Evolutionary conservation across 306 rosid species (phyloP), one percentile per base, ranked within the genome.

Genomic region (Hylodesmum podocarpum): DNA sequence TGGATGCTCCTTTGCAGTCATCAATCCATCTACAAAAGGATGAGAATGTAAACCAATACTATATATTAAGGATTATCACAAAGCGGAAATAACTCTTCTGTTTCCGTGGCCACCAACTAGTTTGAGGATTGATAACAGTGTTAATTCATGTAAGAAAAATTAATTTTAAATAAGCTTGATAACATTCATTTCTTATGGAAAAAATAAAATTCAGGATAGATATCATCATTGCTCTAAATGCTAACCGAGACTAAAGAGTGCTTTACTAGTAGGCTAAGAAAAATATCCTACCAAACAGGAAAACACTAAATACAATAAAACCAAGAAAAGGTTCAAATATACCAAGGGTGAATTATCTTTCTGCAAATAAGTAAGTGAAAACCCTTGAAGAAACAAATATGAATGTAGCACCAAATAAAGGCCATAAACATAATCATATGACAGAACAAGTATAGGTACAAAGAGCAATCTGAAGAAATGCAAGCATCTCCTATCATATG

Each of bases 1-100:
- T 4, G 93, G 96, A 55, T 89, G 75, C n/a, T 94, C 95, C 71
- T 80, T 77, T 18, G 88, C 87, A 73, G 57, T 85, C 83, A 79
- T 69, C 80, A 94, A 58, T 39, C 83, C 94, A 64, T 81, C 97
- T 94, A 76, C 61, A 79, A 18, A 65, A 43, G 43, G 51, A 46
- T 66, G 67, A 81, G 73, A 70, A 22, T 66, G 65, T 47, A 70
- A 39, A 74, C 33, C 15, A 49, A 33, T 27, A 64, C 33, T 14
- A 76, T 40, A 61, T 25, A 44, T 44, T 58, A 53, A 81, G 81
- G 69, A 28, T 54, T 22, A 46, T 24, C 29, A 18, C 47, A 25
- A 3, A 11, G 19, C 39, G 29, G 27, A 55, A 70, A 69, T 43
- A 43, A 15, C 21, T 29, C 10, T 29, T 51, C 16, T 58, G 53